These are phyloP conservation scores for Lunasporangiospora selenospora DNA, from an alignment of 192 early-diverging fungal genomes.

Conservation along the genomic window DNA sequence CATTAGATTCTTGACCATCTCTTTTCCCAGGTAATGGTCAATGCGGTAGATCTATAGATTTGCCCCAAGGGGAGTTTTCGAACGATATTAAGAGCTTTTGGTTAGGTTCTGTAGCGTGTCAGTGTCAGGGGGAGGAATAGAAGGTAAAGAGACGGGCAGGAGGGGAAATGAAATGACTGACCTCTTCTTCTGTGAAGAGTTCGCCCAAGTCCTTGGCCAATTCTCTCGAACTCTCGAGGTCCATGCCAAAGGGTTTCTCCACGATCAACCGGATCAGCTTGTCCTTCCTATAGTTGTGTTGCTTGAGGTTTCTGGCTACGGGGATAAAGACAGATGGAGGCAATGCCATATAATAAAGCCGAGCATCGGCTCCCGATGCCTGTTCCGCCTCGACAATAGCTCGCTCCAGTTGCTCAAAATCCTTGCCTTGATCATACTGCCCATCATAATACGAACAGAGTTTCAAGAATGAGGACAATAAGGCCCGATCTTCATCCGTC, in stretches of 20 bases:
- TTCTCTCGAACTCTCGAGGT: constrained; percentile 75
- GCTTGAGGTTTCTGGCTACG: constrained; percentile 72
- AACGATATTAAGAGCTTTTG: not conserved
- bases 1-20: constrained; percentile 97
- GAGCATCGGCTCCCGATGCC: constrained; percentile 55
- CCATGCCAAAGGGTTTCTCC: constrained; percentile 97
- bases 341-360: constrained; percentile 91
- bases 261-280: constrained; percentile 88
- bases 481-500: constrained; percentile 56
- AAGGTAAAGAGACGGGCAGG: no score
- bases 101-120: not conserved
- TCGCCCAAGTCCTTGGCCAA: constrained; percentile 68
- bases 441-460: constrained; percentile 77
- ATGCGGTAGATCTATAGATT: constrained; percentile 83
- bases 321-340: constrained; percentile 91
- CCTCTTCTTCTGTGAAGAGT: constrained; percentile 87
- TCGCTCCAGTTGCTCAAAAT: constrained; percentile 66
- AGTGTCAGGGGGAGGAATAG: no score
- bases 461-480: constrained; percentile 66
- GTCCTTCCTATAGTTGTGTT: constrained; percentile 62
- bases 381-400: constrained; percentile 65
- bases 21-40: constrained; percentile 96
- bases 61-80: not conserved
- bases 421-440: constrained; percentile 75
- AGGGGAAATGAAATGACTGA: constrained; percentile 33